Base-by-base conservation (phyloP, 768 basidiomycete species). In the Gloeophyllum trabeum region DNA sequence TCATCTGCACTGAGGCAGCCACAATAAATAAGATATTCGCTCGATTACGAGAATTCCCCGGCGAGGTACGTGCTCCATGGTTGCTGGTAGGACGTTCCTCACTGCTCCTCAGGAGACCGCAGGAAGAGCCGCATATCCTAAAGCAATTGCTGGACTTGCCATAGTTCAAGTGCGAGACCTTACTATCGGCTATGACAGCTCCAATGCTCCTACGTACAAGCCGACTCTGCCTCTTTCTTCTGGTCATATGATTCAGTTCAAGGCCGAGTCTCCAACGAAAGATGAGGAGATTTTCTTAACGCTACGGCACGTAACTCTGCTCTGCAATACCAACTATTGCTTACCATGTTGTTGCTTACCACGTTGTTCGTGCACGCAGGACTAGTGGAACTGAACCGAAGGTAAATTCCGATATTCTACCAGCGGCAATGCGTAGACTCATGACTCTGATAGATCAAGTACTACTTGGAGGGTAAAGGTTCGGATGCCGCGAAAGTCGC, bases 371-470 rank as follows among this genome's bases (percentile, higher is more conserved):
- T 30, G 28, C 10, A 16, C 16, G 16, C 45, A 82, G 89, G 42
- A 92, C 89, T 22, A 88, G 85, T 50, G 90, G 90, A 16, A 93
- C 90, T 12, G 89, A 92, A 51, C 89, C 89, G 0, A 92, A 92
- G 75, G 86, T 83, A 52, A 24, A 47, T 22, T 37, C 35, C 25
- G n/a, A n/a, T n/a, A n/a, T n/a, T n/a, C n/a, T 16, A 3, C 26
- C 23, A 16, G 2, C 6, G n/a, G 24, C 28, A 26, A 25, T 22
- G n/a, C n/a, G n/a, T n/a, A n/a, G n/a, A n/a, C n/a, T n/a, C n/a
- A n/a, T n/a, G n/a, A n/a, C n/a, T n/a, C n/a, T n/a, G n/a, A n/a
- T 37, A 70, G 84, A 86, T 91, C 62, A 93, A 93, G 55, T 89
- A 83, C 57, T 93, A 93, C 54, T 64, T 92, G 22, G 90, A 93